A percentile compares a stretch with the other conserved stretches of the same genome.
phyloP scores from a whole-genome alignment of 2,329 filamentous ascomycete species.

The Raffaelea albimanens region DNA sequence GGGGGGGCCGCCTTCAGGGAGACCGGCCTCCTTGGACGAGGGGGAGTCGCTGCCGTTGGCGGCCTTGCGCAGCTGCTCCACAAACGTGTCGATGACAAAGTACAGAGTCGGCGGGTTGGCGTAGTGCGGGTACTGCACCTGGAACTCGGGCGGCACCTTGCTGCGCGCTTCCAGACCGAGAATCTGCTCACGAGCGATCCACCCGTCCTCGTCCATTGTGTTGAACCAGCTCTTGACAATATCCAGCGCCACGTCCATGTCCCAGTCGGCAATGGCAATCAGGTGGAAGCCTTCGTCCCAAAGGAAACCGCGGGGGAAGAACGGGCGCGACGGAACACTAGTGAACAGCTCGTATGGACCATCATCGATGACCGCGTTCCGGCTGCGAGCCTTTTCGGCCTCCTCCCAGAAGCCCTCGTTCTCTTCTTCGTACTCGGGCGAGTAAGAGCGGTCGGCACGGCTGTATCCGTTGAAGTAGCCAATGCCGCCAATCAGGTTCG shows the following conservation, averaged over 20 bases:
- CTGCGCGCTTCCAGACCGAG: constrained; percentile 83
- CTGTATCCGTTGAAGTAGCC: constrained; percentile 91
- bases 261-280: constrained; percentile 85
- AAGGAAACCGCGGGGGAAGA: constrained; percentile 92
- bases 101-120: constrained; percentile 95
- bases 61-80: constrained; percentile 60
- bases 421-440: constrained; percentile 89
- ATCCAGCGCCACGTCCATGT: constrained; percentile 76
- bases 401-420: constrained; percentile 95
- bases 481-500: constrained; percentile 86
- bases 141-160: constrained; percentile 90
- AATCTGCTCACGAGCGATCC: constrained; percentile 96
- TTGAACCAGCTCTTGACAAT: constrained; percentile 94
- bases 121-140: constrained; percentile 92
- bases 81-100: constrained; percentile 74
- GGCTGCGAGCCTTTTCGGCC: constrained; percentile 66
- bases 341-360: constrained; percentile 86
- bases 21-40: constrained; percentile 29
- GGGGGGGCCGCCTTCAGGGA: background rate
- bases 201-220: constrained; percentile 92
- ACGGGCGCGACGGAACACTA: constrained; percentile 82
- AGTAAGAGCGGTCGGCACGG: constrained; percentile 81
- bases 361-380: constrained; percentile 59
- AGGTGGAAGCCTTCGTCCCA: constrained; percentile 99
- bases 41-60: constrained; percentile 35